Evolutionary conservation across 805 yeast genomes (phyloP).

Genomic region (Blastobotrys robertii): DNA sequence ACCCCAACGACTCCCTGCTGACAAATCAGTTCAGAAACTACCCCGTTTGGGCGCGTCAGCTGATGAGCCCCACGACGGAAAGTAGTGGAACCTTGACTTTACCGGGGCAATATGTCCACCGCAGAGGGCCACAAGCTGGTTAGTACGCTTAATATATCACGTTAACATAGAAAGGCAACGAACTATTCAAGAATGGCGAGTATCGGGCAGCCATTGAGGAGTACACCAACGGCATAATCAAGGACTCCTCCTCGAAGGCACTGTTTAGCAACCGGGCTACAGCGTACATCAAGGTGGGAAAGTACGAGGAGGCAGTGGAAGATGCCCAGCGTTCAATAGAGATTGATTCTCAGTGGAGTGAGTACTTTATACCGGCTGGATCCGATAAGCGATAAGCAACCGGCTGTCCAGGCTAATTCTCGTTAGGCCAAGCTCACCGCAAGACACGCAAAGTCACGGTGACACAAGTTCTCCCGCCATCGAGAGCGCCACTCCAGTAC

Average conservation of each 20-base stretch:
- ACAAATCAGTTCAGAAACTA: neutral
- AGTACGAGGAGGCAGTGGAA: conserved; percentile 17
- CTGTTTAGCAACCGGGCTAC: conserved; percentile 16
- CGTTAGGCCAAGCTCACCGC: too few species aligned
- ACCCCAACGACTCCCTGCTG: neutral
- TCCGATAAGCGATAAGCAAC: neutral
- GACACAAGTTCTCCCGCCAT: too few species aligned
- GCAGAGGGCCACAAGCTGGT: conserved; percentile 3
- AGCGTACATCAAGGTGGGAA: conserved; percentile 16
- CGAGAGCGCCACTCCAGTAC: too few species aligned
- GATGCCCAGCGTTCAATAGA: conserved; percentile 21
- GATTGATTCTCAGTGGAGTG: neutral
- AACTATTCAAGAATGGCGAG: conserved; percentile 18
- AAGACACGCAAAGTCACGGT: too few species aligned
- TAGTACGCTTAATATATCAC: neutral
- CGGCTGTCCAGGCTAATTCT: too few species aligned
- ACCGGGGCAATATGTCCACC: too few species aligned
- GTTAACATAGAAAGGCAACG: conserved; percentile 18
- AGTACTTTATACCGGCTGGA: neutral
- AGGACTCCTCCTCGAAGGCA: neutral
- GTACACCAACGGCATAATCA: conserved; percentile 17
- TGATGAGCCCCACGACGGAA: too few species aligned
- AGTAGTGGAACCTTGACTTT: too few species aligned
- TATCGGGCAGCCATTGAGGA: conserved; percentile 21
- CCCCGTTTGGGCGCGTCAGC: neutral